Percentiles rank a stretch among this genome's conserved stretches.
Conservation (phyloP, 1,284 basidiomycete species). For the Cryptococcus deneoformans region DNA sequence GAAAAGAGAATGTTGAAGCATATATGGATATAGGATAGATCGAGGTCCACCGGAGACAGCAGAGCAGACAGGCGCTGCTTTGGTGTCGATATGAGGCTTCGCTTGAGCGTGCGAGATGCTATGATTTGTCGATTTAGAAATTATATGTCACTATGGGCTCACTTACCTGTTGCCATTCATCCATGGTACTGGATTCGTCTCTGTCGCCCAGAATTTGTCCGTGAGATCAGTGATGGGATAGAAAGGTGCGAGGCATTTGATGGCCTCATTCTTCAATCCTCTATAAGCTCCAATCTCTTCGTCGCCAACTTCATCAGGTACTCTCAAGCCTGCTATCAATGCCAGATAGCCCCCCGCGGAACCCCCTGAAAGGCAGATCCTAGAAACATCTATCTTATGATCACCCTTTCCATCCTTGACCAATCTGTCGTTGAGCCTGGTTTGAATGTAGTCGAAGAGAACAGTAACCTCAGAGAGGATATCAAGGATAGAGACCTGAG, state of each 20-base stretch:
- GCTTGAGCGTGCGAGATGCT: constrained; percentile 39
- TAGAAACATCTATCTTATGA: constrained; percentile 27
- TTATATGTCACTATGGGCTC: not conserved
- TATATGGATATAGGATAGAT: constrained; percentile 45
- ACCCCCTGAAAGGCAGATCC: constrained; percentile 43
- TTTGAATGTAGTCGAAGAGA: constrained; percentile 28
- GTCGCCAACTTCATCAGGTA: constrained; percentile 24
- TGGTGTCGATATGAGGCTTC: constrained; percentile 37
- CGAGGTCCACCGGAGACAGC: constrained; percentile 40
- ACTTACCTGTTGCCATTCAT: constrained; percentile 25
- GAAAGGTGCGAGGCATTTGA: constrained; percentile 43
- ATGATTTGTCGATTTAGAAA: not conserved
- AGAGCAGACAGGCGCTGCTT: constrained; percentile 35
- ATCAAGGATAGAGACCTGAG: constrained; percentile 45
- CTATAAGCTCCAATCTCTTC: constrained; percentile 41
- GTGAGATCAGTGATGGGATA: constrained; percentile 47
- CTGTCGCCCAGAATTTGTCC: constrained; percentile 44
- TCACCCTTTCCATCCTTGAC: constrained; percentile 25
- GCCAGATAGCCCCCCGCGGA: constrained; percentile 46
- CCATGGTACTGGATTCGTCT: constrained; percentile 46
- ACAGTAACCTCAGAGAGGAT: constrained; percentile 39
- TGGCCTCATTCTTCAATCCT: constrained; percentile 18
- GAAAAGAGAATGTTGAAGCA: constrained; percentile 47
- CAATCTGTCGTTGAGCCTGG: constrained; percentile 33
- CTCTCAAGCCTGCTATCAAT: constrained; percentile 37